phyloP scores from a whole-genome alignment of 495 filamentous ascomycete species.

The Lichenothelia convexa region DNA sequence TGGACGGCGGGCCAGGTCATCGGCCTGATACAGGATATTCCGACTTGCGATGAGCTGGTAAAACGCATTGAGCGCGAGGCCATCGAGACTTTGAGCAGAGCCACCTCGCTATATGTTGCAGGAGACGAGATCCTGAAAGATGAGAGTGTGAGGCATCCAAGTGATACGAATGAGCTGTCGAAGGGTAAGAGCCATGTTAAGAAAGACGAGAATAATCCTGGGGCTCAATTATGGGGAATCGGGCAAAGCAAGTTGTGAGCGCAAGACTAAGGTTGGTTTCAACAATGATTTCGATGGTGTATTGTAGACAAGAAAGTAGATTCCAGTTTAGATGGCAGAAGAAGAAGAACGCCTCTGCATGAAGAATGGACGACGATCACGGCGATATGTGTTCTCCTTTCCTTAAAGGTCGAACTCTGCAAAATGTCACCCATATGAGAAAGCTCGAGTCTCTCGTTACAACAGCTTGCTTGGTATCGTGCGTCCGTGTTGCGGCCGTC shows the following conservation, averaged over 20 bases:
- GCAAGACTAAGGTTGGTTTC: not conserved
- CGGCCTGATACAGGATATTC: constrained; percentile 51
- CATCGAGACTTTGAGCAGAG: constrained; percentile 24
- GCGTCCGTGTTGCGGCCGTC: too few species aligned
- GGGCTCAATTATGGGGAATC: constrained; percentile 23
- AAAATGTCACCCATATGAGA: too few species aligned
- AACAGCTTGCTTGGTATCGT: too few species aligned
- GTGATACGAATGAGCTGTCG: constrained; percentile 2
- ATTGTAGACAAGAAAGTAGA: too few species aligned
- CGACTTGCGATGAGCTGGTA: constrained; percentile 40
- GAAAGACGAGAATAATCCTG: constrained; percentile 18
- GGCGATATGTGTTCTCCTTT: too few species aligned
- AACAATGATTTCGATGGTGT: too few species aligned
- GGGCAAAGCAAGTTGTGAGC: constrained; percentile 26
- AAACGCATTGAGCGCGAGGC: constrained; percentile 46
- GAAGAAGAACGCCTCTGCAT: too few species aligned
- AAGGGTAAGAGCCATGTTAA: constrained; percentile 6
- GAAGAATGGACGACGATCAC: too few species aligned
- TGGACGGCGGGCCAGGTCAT: constrained; percentile 60
- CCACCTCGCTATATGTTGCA: constrained; percentile 13
- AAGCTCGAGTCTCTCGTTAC: too few species aligned
- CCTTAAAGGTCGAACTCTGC: too few species aligned
- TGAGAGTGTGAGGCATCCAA: constrained; percentile 4
- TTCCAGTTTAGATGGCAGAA: too few species aligned
- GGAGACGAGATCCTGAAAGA: constrained; percentile 15